Evolutionary conservation across 108 stramenopile species (phyloP).

Genomic region (Pelagomonas calceolata): DNA sequence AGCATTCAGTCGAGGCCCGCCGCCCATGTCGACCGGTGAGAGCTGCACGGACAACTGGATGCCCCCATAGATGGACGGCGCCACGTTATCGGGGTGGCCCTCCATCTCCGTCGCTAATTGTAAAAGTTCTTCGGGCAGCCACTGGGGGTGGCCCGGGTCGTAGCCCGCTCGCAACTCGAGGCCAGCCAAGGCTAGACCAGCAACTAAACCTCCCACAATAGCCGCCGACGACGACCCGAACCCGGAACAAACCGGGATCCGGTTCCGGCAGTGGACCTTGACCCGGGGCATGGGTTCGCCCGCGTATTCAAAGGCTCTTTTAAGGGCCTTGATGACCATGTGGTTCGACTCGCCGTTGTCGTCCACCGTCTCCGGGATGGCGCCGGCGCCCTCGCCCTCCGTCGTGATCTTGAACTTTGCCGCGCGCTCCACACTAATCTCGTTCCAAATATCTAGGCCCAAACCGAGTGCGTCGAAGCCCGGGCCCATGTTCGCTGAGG

Average conservation of each 20-base stretch:
- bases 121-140: constrained; percentile 72
- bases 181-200: constrained; percentile 89
- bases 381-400: constrained; percentile 69
- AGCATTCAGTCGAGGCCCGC: constrained; percentile 40
- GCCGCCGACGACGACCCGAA: constrained; percentile 90
- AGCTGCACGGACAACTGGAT: constrained; percentile 92
- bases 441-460: constrained; percentile 95
- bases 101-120: constrained; percentile 94
- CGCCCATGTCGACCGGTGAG: background rate
- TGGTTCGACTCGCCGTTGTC: constrained; percentile 47
- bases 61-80: constrained; percentile 95
- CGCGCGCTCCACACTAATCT: constrained; percentile 76
- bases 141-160: no score
- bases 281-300: constrained; percentile 78
- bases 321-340: constrained; percentile 75
- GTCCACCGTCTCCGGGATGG: constrained; percentile 68
- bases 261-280: constrained; percentile 73
- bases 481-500: constrained; percentile 93
- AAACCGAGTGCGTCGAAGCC: constrained; percentile 96
- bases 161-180: constrained; percentile 11
- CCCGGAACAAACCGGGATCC: constrained; percentile 90
- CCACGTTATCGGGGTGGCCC: constrained; percentile 98
- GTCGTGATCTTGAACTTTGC: constrained; percentile 81
- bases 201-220: constrained; percentile 94
- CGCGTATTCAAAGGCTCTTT: constrained; percentile 85